These are phyloP conservation scores for Heritiera littoralis DNA, from an alignment of 345 rosid genomes.

Conservation along the genomic window DNA sequence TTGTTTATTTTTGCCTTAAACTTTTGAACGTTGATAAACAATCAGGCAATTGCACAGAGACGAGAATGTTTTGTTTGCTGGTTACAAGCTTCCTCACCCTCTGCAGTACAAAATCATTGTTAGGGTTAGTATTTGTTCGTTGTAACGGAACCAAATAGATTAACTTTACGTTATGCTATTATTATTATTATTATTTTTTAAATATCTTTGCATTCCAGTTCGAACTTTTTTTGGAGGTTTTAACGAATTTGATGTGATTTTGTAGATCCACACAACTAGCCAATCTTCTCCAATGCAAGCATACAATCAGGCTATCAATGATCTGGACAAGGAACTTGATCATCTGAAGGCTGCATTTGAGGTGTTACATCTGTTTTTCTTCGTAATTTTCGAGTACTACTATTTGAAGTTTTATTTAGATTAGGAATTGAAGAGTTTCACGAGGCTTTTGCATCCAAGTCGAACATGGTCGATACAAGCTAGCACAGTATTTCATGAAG, in stretches of 20 bases:
- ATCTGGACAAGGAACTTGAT: constrained; percentile 91
- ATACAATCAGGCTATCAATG: constrained; percentile 91
- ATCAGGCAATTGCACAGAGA: constrained; percentile 91
- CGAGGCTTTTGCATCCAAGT: neutral
- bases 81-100: constrained; percentile 95
- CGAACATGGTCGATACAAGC: neutral
- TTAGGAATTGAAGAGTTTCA: neutral
- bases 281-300: constrained; percentile 99
- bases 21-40: neutral
- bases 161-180: neutral
- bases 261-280: constrained; percentile 85
- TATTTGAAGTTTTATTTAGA: neutral
- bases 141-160: neutral
- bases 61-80: constrained; percentile 85
- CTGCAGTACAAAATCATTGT: constrained; percentile 88
- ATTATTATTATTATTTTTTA: neutral
- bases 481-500: neutral
- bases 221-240: neutral
- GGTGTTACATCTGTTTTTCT: constrained; percentile 45
- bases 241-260: constrained; percentile 2
- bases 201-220: neutral
- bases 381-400: neutral
- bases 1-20: neutral
- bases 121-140: constrained; percentile 48
- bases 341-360: constrained; percentile 72